Evolutionary conservation across 2,329 filamentous ascomycete species (phyloP), one percentile per base, ranked within the genome.

Genomic region (Mariannaea sp.): DNA sequence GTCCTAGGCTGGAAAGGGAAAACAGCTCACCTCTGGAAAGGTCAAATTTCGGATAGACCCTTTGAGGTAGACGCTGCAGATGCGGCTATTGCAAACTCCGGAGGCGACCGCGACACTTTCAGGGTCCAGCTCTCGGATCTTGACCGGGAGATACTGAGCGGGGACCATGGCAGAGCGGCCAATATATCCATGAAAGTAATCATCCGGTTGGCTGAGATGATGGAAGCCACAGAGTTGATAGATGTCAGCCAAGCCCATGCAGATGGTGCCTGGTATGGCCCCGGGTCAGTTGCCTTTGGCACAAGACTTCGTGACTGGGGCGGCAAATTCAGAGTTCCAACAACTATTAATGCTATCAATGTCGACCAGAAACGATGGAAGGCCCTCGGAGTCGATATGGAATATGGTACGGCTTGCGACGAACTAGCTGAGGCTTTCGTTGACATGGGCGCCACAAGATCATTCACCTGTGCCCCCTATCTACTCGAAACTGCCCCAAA

Each of bases 261-360:
- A 1, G 60, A 63, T 22, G 58, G 58, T 10, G 75, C 75, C 0
- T 51, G 50, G 1, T 60, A 53, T 10, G 61, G 61, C 1, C 57
- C 57, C 0, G 59, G 57, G 1, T 55, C 59, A 0, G 46, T 64
- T 2, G 22, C 49, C 1, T 52, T 64, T 8, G 59, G 47, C 14
- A 35, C 59, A 7, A 35, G 32, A 7, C 55, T 64, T 0, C 59
- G 61, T 0, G 61, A 57, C 2, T 57, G 45, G 48, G 55, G 55
- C 7, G 61, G 61, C 1, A 40, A 45, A 22, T 51, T 64, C 7
- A 54, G 46, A 2, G 52, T 64, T 1, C 59, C 57, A 0, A 57
- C 59, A 0, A 58, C 61, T 2, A 39, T 64, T 10, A 64, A 64
- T 24, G 55, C 61, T 3, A 38, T 64, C 4, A 57, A 38, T 0